A percentile compares a stretch with the other conserved stretches of the same genome.
Conservation (phyloP, 768 basidiomycete genomes). For the Termitomyces sp. region DNA sequence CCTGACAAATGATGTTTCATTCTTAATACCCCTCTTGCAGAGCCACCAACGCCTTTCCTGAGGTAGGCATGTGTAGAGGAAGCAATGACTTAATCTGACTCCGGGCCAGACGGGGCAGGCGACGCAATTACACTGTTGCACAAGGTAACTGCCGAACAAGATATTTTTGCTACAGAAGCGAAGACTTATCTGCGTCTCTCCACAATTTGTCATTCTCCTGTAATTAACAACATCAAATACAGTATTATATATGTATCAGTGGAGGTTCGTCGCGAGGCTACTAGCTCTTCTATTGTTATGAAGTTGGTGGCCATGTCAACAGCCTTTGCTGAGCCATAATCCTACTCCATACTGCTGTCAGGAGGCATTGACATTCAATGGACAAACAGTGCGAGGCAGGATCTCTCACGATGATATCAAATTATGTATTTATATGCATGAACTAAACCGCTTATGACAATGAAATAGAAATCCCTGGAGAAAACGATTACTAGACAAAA, state of each 20-base stretch:
- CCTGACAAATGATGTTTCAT: neutral
- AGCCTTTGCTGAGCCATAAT: conserved; percentile 16
- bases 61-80: conserved; percentile 49
- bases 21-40: conserved; percentile 24
- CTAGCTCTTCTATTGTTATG: no score
- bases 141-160: conserved; percentile 55
- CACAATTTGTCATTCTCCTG: conserved; percentile 40
- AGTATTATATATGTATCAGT: conserved; percentile 48
- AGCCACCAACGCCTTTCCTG: conserved; percentile 52
- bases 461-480: no score
- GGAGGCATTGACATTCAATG: neutral
- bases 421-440: neutral
- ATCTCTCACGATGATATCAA: neutral
- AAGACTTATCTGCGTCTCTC: conserved; percentile 36
- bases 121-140: conserved; percentile 45
- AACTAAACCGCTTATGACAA: neutral
- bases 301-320: neutral
- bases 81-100: conserved; percentile 44
- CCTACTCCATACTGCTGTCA: conserved; percentile 27
- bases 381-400: neutral
- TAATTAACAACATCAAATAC: conserved; percentile 52
- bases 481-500: conserved; percentile 4
- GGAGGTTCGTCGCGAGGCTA: conserved; percentile 23
- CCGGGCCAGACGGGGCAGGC: conserved; percentile 32
- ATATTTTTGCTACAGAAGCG: conserved; percentile 50